These are phyloP conservation scores for Phytophthora vignae DNA, from an alignment of 352 stramenopile species.

Conservation along the genomic window DNA sequence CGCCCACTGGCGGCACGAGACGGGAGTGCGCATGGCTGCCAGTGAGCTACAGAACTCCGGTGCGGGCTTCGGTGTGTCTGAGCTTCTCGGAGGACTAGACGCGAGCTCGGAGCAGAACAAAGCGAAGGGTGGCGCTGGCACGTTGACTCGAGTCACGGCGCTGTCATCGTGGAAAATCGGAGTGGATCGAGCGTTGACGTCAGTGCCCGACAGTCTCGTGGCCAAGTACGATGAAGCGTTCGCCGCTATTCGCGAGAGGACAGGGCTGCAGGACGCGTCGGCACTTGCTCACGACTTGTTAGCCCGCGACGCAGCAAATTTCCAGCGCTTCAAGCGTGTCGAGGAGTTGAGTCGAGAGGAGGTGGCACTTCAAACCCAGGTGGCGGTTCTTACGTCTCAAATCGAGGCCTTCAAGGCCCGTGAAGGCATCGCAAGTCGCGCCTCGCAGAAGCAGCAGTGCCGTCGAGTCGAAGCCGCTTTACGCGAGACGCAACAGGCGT, in stretches of 20 bases:
- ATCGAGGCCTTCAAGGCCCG: conserved; percentile 76
- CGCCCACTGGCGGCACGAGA: conserved; percentile 54
- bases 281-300: conserved; percentile 62
- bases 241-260: conserved; percentile 62
- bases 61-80: conserved; percentile 18
- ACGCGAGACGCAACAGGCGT: conserved; percentile 44
- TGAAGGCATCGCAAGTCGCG: conserved; percentile 68
- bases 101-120: conserved; percentile 29
- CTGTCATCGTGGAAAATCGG: conserved; percentile 82
- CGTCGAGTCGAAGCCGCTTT: conserved; percentile 51
- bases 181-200: conserved; percentile 65
- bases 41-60: conserved; percentile 16
- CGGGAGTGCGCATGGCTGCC: conserved; percentile 22
- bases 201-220: conserved; percentile 51
- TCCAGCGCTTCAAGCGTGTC: conserved; percentile 82
- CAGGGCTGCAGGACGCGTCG: conserved; percentile 59
- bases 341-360: conserved; percentile 75
- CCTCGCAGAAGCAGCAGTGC: conserved; percentile 63
- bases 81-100: conserved; percentile 23
- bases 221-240: conserved; percentile 76
- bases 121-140: conserved; percentile 30
- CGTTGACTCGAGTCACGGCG: conserved; percentile 59
- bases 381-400: conserved; percentile 52
- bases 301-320: conserved; percentile 76
- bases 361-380: conserved; percentile 52